Evolutionary conservation across 306 rosid genomes (phyloP), one percentile per base, ranked within the genome.

Genomic region (Psophocarpus tetragonolobus): DNA sequence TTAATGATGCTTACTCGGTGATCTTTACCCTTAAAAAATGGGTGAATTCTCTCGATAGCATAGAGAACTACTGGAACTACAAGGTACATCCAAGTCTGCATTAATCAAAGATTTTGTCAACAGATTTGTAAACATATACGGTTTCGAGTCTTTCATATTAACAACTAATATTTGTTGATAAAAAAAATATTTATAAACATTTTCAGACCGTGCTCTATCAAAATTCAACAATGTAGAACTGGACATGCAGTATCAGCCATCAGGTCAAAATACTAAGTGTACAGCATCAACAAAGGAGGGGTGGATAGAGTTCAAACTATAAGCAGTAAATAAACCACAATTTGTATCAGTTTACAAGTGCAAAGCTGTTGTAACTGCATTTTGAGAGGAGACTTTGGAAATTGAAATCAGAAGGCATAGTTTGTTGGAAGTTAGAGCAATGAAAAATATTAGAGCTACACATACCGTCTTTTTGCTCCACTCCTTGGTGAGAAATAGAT

Each of bases 41-140:
- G 87, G 58, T 84, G 73, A 62, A 67, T 14, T 42, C 97, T 85
- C 85, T 95, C 98, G 4, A 38, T 66, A 8, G 90, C 89, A 65
- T 95, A 92, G 73, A 95, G 81, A 17, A 73, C 8, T 32, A 89
- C 35, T 48, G 97, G 98, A 56, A 85, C 62, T 53, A 68, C 77
- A 24, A 89, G 73, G 84, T 95, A 95, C 98, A 95, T 95, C 98
- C 98, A 95, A 71, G 98, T 91, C 98, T 95, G 93, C 84, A 76
- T 10, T 26, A 27, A 74, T 51, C 71, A 75, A 61, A 64, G 38
- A 57, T 70, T 9, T 23, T 36, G 42, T 14, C 13, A 84, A 26
- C 14, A 27, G 47, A 73, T 68, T 35, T 44, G 21, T 29, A 45
- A 23, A 20, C 70, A 35, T 24, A n/a, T n/a, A n/a, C n/a, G n/a